phyloP scores from a whole-genome alignment of 208 protist species.

The Phytomonas francai region DNA sequence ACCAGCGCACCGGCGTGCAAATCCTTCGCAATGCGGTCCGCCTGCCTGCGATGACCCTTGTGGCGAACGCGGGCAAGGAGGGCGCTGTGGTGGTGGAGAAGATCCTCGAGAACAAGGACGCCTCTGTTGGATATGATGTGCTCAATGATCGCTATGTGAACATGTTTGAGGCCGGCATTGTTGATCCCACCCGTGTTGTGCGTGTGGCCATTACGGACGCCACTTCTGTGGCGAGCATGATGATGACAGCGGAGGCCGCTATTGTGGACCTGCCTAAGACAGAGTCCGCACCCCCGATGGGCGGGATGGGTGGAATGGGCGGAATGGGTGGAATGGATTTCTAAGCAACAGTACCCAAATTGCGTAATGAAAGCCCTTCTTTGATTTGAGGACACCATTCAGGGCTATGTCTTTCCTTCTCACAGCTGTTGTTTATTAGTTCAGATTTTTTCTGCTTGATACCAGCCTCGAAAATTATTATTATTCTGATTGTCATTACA shows the following conservation, averaged over 20 bases:
- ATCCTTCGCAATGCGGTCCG: slow-evolving; percentile 93
- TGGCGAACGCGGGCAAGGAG: slow-evolving; percentile 96
- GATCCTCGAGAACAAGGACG: slow-evolving; percentile 83
- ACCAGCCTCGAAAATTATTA: no score
- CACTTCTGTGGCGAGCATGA: slow-evolving; percentile 94
- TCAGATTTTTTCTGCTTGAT: no score
- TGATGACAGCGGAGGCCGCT: slow-evolving; percentile 97
- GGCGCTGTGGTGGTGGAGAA: slow-evolving; percentile 97
- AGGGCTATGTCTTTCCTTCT: no score
- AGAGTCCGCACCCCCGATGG: slow-evolving; percentile 20
- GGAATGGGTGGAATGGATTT: slow-evolving; percentile 59
- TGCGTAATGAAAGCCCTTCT: no score
- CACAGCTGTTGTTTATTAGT: no score
- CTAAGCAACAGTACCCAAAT: no score
- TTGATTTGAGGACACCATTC: no score
- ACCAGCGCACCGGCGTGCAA: slow-evolving; percentile 94
- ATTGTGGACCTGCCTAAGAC: slow-evolving; percentile 65
- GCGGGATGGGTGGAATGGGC: slow-evolving; percentile 59
- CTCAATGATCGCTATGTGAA: slow-evolving; percentile 92
- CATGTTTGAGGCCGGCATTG: slow-evolving; percentile 98
- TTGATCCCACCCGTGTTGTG: slow-evolving; percentile 99
- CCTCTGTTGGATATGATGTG: slow-evolving; percentile 92
- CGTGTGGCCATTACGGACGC: slow-evolving; percentile 95
- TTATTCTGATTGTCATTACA: no score
- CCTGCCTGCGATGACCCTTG: slow-evolving; percentile 92